Percentiles rank a stretch among this genome's conserved stretches.
These are phyloP conservation scores for Phytophthora europaea DNA, from an alignment of 352 stramenopile species.

Conservation along the genomic window DNA sequence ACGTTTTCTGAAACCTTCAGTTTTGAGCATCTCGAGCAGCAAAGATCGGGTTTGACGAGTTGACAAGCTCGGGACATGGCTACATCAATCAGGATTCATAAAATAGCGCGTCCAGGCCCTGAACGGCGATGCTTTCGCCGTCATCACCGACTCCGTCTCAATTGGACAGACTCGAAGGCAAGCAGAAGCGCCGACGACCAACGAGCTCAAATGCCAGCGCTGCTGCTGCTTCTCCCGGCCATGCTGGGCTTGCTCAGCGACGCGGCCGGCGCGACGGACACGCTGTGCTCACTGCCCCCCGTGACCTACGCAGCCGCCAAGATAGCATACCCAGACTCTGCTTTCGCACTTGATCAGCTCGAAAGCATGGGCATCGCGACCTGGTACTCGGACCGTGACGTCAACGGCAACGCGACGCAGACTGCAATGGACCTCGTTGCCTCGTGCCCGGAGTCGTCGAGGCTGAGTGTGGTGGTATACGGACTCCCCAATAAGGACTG, in stretches of 20 bases:
- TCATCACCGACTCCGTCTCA: slow-evolving; percentile 25
- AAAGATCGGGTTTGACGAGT: slow-evolving; percentile 15
- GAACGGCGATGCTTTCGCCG: slow-evolving; percentile 19
- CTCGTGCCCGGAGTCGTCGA: slow-evolving; percentile 46
- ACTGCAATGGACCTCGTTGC: slow-evolving; percentile 46
- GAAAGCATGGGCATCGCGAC: slow-evolving; percentile 66
- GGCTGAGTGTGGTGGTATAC: slow-evolving; percentile 74
- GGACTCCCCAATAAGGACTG: slow-evolving; percentile 86
- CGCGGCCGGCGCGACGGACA: slow-evolving; percentile 28
- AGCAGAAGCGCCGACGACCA: slow-evolving; percentile 29
- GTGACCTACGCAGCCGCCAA: slow-evolving; percentile 57
- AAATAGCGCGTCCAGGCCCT: neutral
- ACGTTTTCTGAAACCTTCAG: slow-evolving; percentile 17
- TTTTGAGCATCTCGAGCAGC: slow-evolving; percentile 27
- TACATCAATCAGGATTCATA: slow-evolving; percentile 15
- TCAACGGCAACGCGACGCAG: slow-evolving; percentile 45
- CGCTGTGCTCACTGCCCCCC: slow-evolving; percentile 62
- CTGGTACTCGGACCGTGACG: slow-evolving; percentile 72
- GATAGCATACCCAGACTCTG: slow-evolving; percentile 51
- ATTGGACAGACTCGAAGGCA: slow-evolving; percentile 18
- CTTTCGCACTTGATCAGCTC: slow-evolving; percentile 60
- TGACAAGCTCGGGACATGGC: slow-evolving; percentile 6
- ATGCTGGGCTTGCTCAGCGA: slow-evolving; percentile 5
- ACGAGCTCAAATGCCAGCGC: slow-evolving; percentile 13
- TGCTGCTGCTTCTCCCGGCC: slow-evolving; percentile 16